Evolutionary conservation across 2,329 filamentous ascomycete genomes (phyloP).

Genomic region (Juglanconis juglandina): DNA sequence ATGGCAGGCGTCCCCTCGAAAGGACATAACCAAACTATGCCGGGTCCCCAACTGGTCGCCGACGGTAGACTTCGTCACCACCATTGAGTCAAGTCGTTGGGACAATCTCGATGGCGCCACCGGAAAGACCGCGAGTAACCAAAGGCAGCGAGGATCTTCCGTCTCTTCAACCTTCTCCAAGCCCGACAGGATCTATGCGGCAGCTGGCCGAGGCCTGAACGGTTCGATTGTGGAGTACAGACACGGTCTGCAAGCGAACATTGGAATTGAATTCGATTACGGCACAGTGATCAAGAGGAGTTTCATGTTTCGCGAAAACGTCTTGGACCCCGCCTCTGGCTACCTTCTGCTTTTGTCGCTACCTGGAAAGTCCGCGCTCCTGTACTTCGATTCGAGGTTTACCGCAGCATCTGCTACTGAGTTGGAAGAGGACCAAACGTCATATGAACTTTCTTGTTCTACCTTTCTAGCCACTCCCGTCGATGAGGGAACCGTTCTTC

Average conservation of each 20-base stretch:
- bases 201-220: conserved; percentile 59
- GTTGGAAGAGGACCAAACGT: conserved; percentile 36
- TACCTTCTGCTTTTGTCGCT: conserved; percentile 46
- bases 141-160: conserved; percentile 33
- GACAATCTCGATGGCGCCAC: conserved; percentile 20
- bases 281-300: conserved; percentile 46
- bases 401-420: conserved; percentile 30
- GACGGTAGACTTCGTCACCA: conserved; percentile 53
- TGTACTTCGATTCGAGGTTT: conserved; percentile 49
- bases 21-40: conserved; percentile 52
- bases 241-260: conserved; percentile 65
- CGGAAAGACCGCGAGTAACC: conserved; percentile 20
- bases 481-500: conserved; percentile 39
- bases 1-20: conserved; percentile 51
- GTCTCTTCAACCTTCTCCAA: conserved; percentile 42
- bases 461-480: conserved; percentile 47
- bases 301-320: conserved; percentile 46
- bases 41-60: conserved; percentile 64
- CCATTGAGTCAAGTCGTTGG: conserved; percentile 33
- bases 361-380: conserved; percentile 44
- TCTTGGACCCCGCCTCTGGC: conserved; percentile 23
- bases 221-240: conserved; percentile 68
- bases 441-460: conserved; percentile 50
- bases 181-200: conserved; percentile 62
- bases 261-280: conserved; percentile 56